phyloP scores from a whole-genome alignment of 768 basidiomycete species.

The Termitomyces sp. region DNA sequence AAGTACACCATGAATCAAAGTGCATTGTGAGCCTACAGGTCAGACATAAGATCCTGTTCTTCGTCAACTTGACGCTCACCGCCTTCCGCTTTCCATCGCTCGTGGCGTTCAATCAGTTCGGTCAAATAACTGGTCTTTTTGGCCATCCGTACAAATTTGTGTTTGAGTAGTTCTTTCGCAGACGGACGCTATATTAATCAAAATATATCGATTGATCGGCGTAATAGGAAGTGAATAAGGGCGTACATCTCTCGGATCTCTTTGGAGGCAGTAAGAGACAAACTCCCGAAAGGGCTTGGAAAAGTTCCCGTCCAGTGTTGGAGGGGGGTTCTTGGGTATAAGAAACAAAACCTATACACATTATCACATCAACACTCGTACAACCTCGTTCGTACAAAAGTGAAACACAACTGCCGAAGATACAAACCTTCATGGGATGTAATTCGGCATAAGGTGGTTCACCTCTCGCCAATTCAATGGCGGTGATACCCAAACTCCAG shows the following conservation, averaged over 20 bases:
- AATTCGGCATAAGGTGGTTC: slow-evolving; percentile 98
- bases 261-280: slow-evolving; percentile 85
- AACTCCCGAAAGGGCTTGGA: slow-evolving; percentile 94
- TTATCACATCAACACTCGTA: background rate
- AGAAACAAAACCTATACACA: slow-evolving; percentile 81
- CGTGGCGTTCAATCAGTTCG: slow-evolving; percentile 91
- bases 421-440: slow-evolving; percentile 94
- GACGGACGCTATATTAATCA: slow-evolving; percentile 68
- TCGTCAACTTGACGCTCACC: slow-evolving; percentile 73
- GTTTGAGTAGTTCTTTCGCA: slow-evolving; percentile 92
- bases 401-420: background rate
- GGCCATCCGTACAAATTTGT: slow-evolving; percentile 93
- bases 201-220: slow-evolving; percentile 8
- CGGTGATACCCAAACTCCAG: slow-evolving; percentile 96
- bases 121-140: slow-evolving; percentile 94
- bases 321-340: slow-evolving; percentile 97
- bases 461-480: slow-evolving; percentile 95
- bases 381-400: background rate
- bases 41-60: slow-evolving; percentile 53
- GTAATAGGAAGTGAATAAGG: background rate
- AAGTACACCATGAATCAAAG: background rate
- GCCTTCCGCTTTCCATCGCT: slow-evolving; percentile 89
- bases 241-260: slow-evolving; percentile 88
- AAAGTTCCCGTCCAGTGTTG: slow-evolving; percentile 84
- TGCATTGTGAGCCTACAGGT: slow-evolving; percentile 44